phyloP scores from a whole-genome alignment of 2,329 filamentous ascomycete species.

The Epichloe baconii region DNA sequence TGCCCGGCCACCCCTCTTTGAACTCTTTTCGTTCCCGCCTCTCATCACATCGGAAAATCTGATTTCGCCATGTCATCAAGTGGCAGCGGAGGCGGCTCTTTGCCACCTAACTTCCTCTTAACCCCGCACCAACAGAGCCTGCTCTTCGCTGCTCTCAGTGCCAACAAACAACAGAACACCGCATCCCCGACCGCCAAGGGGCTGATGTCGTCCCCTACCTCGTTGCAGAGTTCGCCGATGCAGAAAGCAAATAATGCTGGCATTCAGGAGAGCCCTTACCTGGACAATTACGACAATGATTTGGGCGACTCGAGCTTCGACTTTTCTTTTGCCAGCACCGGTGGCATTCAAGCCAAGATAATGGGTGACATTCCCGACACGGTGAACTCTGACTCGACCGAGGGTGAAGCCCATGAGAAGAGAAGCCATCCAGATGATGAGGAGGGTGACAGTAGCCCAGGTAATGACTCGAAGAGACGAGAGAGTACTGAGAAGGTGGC shows the following conservation, averaged over 20 bases:
- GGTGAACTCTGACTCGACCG: constrained; percentile 44
- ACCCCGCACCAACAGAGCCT: constrained; percentile 66
- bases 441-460: constrained; percentile 42
- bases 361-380: constrained; percentile 58
- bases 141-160: constrained; percentile 62
- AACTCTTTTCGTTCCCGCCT: background rate
- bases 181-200: constrained; percentile 23
- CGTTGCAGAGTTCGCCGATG: constrained; percentile 36
- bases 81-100: constrained; percentile 25
- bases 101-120: constrained; percentile 49
- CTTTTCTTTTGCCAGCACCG: constrained; percentile 37
- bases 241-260: constrained; percentile 26
- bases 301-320: constrained; percentile 69
- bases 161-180: constrained; percentile 38
- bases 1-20: background rate
- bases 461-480: constrained; percentile 51
- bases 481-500: constrained; percentile 74
- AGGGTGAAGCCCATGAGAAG: constrained; percentile 48
- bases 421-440: constrained; percentile 59
- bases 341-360: constrained; percentile 45
- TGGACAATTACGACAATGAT: constrained; percentile 65
- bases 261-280: constrained; percentile 64
- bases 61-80: constrained; percentile 35
- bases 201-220: constrained; percentile 32
- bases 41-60: background rate